Evolutionary conservation across 495 filamentous ascomycete species (phyloP), one percentile per base, ranked within the genome.

Genomic region (Bacidia gigantensis): DNA sequence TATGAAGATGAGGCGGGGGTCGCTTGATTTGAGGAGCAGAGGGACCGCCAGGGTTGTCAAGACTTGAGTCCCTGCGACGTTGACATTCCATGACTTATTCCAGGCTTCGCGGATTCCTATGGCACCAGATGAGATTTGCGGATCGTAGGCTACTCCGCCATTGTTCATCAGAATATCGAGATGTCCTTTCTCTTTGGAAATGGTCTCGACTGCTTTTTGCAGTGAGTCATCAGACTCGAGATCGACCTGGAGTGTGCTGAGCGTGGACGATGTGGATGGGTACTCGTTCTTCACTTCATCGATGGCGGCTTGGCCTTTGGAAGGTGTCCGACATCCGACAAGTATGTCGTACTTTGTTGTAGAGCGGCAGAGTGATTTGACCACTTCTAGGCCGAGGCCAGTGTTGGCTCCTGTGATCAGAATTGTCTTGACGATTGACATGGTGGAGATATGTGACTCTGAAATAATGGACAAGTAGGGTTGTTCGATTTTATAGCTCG

Each of bases 1-100:
- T n/a, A 74, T 63, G 51, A 74, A 78, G 29, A 78, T 56, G 11
- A 79, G 62, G 9, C 73, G 67, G 0, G 74, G 72, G 25, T 71
- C 59, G 3, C 47, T 11, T 0, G 72, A 76, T 26, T 67, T 66
- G 39, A 79, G 62, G 0, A 79, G 65, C 0, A 79, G 65, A 0
- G 76, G 74, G 18, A 71, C 62, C 63, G 73, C 69, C 0, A 62
- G 67, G 3, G 58, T 50, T 1, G 69, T 72, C 40, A 76, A 20
- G 24, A 79, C 67, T 1, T 78, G 60, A 2, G 75, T 68, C 26
- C 74, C 72, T 3, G 75, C 50, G 3, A 75, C 67, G 51, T 79
- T 79, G 24, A 71, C 62, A 53, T 74, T 62, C 56, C 67, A 69
- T 43, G 69, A 54, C n/a, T 67, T 65, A 52, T 60, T 74, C 50